A percentile compares a stretch with the other conserved stretches of the same genome.
These are phyloP conservation scores for Ustilago trichophora DNA, from an alignment of 1,284 basidiomycete genomes.

Conservation along the genomic window DNA sequence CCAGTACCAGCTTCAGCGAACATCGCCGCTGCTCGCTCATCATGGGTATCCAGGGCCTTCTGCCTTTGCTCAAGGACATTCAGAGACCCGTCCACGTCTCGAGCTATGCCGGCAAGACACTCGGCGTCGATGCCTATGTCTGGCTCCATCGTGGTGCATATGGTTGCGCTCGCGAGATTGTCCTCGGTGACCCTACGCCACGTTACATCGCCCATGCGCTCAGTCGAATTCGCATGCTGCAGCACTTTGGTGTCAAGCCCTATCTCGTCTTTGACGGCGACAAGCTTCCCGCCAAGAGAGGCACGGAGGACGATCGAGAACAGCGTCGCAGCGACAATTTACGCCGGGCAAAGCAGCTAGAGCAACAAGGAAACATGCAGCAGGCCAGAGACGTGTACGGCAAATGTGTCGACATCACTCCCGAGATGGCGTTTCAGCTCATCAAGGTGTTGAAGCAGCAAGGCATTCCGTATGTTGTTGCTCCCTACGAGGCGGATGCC, in stretches of 20 bases:
- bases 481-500: slow-evolving; percentile 98
- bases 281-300: slow-evolving; percentile 89
- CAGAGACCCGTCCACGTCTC: slow-evolving; percentile 45
- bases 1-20: too few relatives aligned
- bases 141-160: slow-evolving; percentile 97
- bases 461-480: slow-evolving; percentile 78
- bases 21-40: too few relatives aligned
- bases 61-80: slow-evolving; percentile 90
- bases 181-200: slow-evolving; percentile 79
- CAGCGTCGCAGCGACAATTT: slow-evolving; percentile 73
- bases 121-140: slow-evolving; percentile 89
- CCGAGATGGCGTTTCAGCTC: slow-evolving; percentile 95
- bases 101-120: slow-evolving; percentile 59
- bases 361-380: slow-evolving; percentile 78
- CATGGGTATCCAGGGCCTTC: slow-evolving; percentile 85
- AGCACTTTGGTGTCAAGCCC: slow-evolving; percentile 83
- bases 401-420: slow-evolving; percentile 94
- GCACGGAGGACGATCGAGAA: slow-evolving; percentile 84
- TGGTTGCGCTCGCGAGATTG: slow-evolving; percentile 85
- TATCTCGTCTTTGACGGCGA: slow-evolving; percentile 98
- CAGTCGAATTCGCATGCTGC: slow-evolving; percentile 85
- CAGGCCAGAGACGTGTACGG: slow-evolving; percentile 88
- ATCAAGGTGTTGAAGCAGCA: slow-evolving; percentile 77
- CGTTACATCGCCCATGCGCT: slow-evolving; percentile 98
- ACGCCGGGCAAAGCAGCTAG: slow-evolving; percentile 76